Base-by-base conservation (phyloP, 2,329 filamentous ascomycete genomes). In the Cladosporium colombiae region DNA sequence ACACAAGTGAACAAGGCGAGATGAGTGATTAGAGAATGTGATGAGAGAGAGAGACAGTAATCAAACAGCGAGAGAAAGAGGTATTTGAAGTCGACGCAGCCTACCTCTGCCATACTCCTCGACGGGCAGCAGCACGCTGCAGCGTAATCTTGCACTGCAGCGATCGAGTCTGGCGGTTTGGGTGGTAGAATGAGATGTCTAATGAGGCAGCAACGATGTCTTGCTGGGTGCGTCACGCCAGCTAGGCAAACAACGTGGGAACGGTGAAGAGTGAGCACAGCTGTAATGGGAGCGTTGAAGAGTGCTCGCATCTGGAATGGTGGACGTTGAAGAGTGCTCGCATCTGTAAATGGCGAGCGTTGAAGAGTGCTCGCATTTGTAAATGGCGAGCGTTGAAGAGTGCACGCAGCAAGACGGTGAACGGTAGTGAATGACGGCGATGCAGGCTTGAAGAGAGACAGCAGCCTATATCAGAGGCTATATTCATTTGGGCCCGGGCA, bases 401-500 rank as follows among this genome's bases (percentile, higher is more conserved):
- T 46, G 61, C 44, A 16, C 46, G 37, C 46, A 53, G 29, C 59
- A n/a, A 27, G 13, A 37, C 55, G 27, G 61, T n/a, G 21, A 21
- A 31, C 61, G 61, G 49, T 56, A 33, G 35, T 16, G 50, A 46
- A 44, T 63, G 61, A 63, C 50, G 61, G 40, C 50, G 61, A 40
- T 63, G 61, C 61, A 63, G 14, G 50, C 50, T 56, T 63, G 61
- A 63, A 63, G 61, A 63, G 61, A 63, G 61, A 63, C 61, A 63
- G 21, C 27, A 27, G 49, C 11, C 33, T 52, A 56, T 63, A 63
- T 46, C 27, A 46, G 50, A 16, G 61, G 23, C 50, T 63, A 63
- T 63, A 63, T 63, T 63, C 61, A 63, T 63, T 56, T 55, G 40
- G 50, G 21, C 31, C 29, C 18, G 40, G 49, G 29, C 40, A 63